Base-by-base conservation (phyloP, 2,329 filamentous ascomycete genomes). In the Calonectria hawksworthii region DNA sequence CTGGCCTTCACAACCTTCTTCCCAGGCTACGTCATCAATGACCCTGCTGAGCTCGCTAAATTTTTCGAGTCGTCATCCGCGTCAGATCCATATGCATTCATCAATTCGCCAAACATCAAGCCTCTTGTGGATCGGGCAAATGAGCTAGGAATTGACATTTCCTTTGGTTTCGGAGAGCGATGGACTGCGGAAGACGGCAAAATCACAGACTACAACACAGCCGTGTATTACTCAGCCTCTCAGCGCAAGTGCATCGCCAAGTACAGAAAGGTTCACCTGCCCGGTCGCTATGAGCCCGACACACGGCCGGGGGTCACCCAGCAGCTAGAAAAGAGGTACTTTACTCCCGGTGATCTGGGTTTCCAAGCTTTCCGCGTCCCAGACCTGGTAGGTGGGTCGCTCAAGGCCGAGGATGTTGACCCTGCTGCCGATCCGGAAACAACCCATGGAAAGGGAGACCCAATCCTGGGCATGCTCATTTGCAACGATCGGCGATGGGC, bases 1-100 rank as follows among this genome's bases (percentile, higher is more conserved):
- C 84, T 86, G n/a, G 87, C 89, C 14, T 85, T 91, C 16, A 90
- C 89, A 0, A 91, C 89, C 0, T 91, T 92, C 84, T 91, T 91
- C 79, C 89, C 90, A 0, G 86, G 88, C 7, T 86, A 89, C 76
- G 81, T 90, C 54, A 86, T 90, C 73, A 80, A 85, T 11, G 86
- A 88, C 70, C 80, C 84, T 30, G 79, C 82, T 18, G 85, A 89
- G 51, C 82, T 91, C 16, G 87, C 88, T 61, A 77, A 79, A 9
- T 90, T 87, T 82, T 91, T 91, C 77, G 90, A 91, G 77, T 84
- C 86, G 76, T 86, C 86, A 50, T 85, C 87, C 26, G 78, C 78
- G 38, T 47, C 36, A 3, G 68, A 75, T 14, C 70, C 75, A 28
- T 74, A 72, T 23, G 75, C 70, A 61, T 69, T 77, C 32, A 67